phyloP scores from a whole-genome alignment of 2,329 filamentous ascomycete species.

The Madurella mycetomatis region DNA sequence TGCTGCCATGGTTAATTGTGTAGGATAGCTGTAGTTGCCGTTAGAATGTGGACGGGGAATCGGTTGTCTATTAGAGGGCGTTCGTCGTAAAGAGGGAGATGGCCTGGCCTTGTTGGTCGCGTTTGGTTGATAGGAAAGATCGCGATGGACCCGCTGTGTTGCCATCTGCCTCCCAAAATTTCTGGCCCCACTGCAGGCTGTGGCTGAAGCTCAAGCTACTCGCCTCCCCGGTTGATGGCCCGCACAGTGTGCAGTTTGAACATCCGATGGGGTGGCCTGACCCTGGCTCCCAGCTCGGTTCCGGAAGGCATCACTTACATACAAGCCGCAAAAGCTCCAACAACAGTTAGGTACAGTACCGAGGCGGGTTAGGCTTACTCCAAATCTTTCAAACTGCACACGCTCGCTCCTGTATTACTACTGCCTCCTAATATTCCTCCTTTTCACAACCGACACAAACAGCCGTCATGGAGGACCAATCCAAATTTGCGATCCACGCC shows the following conservation, averaged over 20 bases:
- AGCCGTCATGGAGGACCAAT: conserved; percentile 33
- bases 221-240: background rate
- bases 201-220: conserved; percentile 23
- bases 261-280: conserved; percentile 6
- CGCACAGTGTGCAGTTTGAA: conserved; percentile 15
- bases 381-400: background rate
- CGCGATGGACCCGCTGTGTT: conserved; percentile 12
- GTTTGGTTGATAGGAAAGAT: conserved; percentile 7
- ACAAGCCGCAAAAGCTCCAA: conserved; percentile 22
- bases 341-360: background rate
- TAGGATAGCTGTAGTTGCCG: no score
- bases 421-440: background rate
- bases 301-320: conserved; percentile 31
- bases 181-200: conserved; percentile 1
- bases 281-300: conserved; percentile 10
- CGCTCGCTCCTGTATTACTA: background rate
- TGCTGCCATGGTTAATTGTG: conserved; percentile 25
- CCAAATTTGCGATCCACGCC: conserved; percentile 80
- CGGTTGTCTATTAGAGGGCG: background rate
- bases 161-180: conserved; percentile 8
- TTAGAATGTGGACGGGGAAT: no score
- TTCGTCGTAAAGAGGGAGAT: background rate
- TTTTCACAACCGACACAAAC: background rate
- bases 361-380: background rate
- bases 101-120: background rate